These are phyloP conservation scores for Eucalyptus coolabah DNA, from an alignment of 345 rosid genomes.

Conservation along the genomic window DNA sequence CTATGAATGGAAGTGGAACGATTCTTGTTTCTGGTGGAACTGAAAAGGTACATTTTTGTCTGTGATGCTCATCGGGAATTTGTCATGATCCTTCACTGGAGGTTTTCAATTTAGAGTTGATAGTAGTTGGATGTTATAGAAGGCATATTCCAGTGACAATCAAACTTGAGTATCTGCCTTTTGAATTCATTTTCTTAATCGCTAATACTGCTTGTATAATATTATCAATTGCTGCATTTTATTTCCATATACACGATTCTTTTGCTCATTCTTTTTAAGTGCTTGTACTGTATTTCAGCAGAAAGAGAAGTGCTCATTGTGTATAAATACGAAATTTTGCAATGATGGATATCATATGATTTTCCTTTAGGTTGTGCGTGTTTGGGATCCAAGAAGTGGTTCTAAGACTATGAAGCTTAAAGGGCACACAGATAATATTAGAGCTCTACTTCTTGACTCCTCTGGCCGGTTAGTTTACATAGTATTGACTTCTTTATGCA, in stretches of 20 bases:
- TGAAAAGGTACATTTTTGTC: slow-evolving; percentile 61
- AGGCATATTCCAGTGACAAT: background rate
- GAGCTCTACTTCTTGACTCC: slow-evolving; percentile 86
- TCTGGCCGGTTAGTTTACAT: slow-evolving; percentile 69
- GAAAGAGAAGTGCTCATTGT: background rate
- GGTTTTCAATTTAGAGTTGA: background rate
- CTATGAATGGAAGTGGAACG: slow-evolving; percentile 85
- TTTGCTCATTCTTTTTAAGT: background rate
- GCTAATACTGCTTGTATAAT: background rate
- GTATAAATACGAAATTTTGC: background rate
- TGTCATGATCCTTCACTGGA: background rate
- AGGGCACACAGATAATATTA: slow-evolving; percentile 94
- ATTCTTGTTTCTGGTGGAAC: slow-evolving; percentile 99
- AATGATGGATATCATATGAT: background rate
- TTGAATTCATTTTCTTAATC: background rate
- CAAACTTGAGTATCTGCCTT: background rate
- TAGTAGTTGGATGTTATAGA: background rate
- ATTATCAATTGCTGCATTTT: background rate
- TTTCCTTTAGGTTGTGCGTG: slow-evolving; percentile 75
- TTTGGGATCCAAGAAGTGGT: slow-evolving; percentile 99
- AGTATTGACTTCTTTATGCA: background rate
- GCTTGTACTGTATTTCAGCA: background rate
- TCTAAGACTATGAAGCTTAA: slow-evolving; percentile 91
- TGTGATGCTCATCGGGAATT: background rate
- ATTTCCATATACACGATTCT: background rate